A percentile compares a stretch with the other conserved stretches of the same genome.
These are phyloP conservation scores for Naganishia onofrii DNA, from an alignment of 768 basidiomycete species.

Conservation along the genomic window DNA sequence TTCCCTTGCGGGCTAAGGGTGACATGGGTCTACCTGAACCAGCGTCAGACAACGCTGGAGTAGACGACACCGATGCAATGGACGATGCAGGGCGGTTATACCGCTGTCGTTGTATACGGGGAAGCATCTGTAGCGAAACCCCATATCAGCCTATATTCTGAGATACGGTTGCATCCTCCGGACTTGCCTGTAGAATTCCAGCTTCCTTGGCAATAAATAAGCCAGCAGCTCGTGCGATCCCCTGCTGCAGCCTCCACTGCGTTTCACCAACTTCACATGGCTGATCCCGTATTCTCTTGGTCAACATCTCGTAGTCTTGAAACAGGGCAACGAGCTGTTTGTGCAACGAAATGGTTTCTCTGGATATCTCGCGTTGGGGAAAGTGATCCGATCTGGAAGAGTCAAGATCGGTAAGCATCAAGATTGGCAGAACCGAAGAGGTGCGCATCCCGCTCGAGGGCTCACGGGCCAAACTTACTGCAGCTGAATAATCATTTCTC, in stretches of 20 bases:
- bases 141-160: background rate
- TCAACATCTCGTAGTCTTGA: conserved; percentile 79
- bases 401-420: background rate
- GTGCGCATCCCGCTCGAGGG: background rate
- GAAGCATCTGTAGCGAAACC: conserved; percentile 37
- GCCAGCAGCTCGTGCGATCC: conserved; percentile 72
- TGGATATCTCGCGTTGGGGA: conserved; percentile 27
- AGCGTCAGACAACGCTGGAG: conserved; percentile 32
- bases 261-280: conserved; percentile 65
- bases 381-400: background rate
- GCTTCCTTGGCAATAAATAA: conserved; percentile 85
- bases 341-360: conserved; percentile 56
- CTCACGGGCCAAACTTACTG: conserved; percentile 54
- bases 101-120: conserved; percentile 41
- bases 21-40: conserved; percentile 35
- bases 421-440: background rate
- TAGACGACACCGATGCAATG: conserved; percentile 36
- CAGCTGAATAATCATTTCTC: conserved; percentile 73
- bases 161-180: background rate
- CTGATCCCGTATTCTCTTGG: conserved; percentile 76
- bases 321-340: conserved; percentile 82
- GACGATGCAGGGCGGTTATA: conserved; percentile 30
- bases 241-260: conserved; percentile 78
- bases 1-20: conserved; percentile 13
- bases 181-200: conserved; percentile 71